Evolutionary conservation across 805 yeast genomes (phyloP).

Genomic region (Jamesozyma piceae): DNA sequence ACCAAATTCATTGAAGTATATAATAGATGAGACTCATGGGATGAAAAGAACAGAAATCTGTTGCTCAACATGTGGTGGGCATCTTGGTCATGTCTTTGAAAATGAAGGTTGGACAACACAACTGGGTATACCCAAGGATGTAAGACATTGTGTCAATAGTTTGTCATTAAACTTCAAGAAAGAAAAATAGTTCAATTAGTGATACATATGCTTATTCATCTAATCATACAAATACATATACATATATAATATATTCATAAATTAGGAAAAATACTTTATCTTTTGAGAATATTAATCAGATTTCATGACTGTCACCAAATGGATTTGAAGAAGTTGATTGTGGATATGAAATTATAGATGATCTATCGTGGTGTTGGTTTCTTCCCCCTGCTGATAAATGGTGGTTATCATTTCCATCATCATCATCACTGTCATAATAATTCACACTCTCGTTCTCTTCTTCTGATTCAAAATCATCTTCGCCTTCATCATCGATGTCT

Average conservation of each 20-base stretch:
- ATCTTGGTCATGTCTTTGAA: conserved; percentile 87
- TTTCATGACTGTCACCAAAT: conserved; percentile 42
- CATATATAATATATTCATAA: background rate
- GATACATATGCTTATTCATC: background rate
- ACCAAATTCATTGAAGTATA: conserved; percentile 62
- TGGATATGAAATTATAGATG: background rate
- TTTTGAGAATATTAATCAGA: conserved; percentile 6
- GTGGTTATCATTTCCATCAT: conserved; percentile 6
- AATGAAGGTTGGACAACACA: conserved; percentile 73
- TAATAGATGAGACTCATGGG: conserved; percentile 57
- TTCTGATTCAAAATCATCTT: conserved; percentile 31
- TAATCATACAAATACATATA: background rate
- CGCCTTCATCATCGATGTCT: conserved; percentile 32
- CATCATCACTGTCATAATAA: conserved; percentile 12
- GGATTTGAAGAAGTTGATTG: conserved; percentile 27
- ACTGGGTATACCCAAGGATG: conserved; percentile 57
- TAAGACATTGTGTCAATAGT: conserved; percentile 91
- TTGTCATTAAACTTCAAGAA: conserved; percentile 57
- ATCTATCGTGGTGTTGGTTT: background rate
- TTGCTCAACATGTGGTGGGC: conserved; percentile 85
- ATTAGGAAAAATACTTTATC: background rate
- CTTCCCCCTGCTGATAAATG: background rate
- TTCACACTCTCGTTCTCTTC: conserved; percentile 30
- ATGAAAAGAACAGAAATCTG: conserved; percentile 84
- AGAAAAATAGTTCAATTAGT: conserved; percentile 4